These are phyloP conservation scores for Candida schatavii DNA, from an alignment of 805 yeast species.

Conservation along the genomic window DNA sequence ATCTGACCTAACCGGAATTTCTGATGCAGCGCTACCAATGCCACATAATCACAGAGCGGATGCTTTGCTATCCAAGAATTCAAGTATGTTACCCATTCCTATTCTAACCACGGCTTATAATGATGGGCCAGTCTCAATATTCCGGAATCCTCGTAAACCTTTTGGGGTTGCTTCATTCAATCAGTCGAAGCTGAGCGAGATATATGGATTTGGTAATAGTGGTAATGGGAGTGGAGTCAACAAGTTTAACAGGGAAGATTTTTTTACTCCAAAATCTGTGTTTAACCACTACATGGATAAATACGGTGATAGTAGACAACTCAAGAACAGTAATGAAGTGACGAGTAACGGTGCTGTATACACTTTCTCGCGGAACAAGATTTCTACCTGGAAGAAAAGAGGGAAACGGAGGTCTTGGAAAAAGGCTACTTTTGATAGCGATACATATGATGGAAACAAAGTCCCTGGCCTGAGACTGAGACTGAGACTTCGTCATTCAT, in stretches of 20 bases:
- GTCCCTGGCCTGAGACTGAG: slow-evolving; percentile 1
- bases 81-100: slow-evolving; percentile 40
- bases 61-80: slow-evolving; percentile 37
- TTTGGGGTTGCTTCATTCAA: slow-evolving; percentile 63
- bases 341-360: slow-evolving; percentile 7
- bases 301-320: slow-evolving; percentile 35
- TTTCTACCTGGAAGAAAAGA: slow-evolving; percentile 7
- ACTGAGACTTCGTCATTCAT: slow-evolving; percentile 3
- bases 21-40: slow-evolving; percentile 11
- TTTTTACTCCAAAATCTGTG: slow-evolving; percentile 75
- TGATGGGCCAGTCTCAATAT: slow-evolving; percentile 19
- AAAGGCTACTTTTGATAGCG: slow-evolving; percentile 6
- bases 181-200: slow-evolving; percentile 14
- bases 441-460: not conserved
- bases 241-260: slow-evolving; percentile 63
- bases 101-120: slow-evolving; percentile 16
- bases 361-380: not conserved
- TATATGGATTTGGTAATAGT: not conserved
- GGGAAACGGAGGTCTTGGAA: slow-evolving; percentile 8
- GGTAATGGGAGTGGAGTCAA: slow-evolving; percentile 8
- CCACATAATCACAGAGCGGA: slow-evolving; percentile 43
- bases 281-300: slow-evolving; percentile 70
- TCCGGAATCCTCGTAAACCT: slow-evolving; percentile 52
- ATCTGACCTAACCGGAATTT: not conserved
- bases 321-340: slow-evolving; percentile 7